Percentiles rank a stretch among this genome's conserved stretches.
These are phyloP conservation scores for Colletotrichum sp. DNA, from an alignment of 2,329 filamentous ascomycete species.

Conservation along the genomic window DNA sequence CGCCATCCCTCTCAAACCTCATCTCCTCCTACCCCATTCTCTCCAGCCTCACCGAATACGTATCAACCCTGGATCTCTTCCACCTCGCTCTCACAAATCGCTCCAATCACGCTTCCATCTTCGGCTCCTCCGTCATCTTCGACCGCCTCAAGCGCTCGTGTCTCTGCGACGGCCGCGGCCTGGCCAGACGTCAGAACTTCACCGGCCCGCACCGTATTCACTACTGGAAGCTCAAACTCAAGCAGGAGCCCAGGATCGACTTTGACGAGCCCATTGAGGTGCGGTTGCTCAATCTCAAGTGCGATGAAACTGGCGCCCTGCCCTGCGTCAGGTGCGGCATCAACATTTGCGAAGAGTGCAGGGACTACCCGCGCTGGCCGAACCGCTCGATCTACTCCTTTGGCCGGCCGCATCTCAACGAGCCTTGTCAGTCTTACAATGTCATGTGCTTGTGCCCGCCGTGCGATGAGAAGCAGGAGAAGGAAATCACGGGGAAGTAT, in stretches of 20 bases:
- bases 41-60: neutral
- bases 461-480: constrained; percentile 3
- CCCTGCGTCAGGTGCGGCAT: constrained; percentile 1
- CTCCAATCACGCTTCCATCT: neutral
- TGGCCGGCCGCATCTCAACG: constrained; percentile 12
- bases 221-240: neutral
- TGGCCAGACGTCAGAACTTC: neutral
- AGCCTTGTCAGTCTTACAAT: neutral
- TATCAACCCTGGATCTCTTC: constrained; percentile 7
- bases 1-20: neutral
- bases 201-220: neutral
- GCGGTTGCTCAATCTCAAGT: constrained; percentile 4
- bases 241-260: neutral
- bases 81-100: constrained; percentile 3
- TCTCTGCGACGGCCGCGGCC: constrained; percentile 17
- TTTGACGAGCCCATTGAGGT: constrained; percentile 10
- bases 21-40: constrained; percentile 6
- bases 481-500: neutral
- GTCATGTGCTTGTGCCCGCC: constrained; percentile 14
- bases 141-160: neutral
- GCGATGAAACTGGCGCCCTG: neutral
- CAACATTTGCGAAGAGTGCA: constrained; percentile 18
- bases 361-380: neutral
- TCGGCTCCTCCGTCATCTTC: neutral
- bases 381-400: neutral